A percentile compares a stretch with the other conserved stretches of the same genome.
Evolutionary conservation across 148 eudicot genomes (phyloP).

Genomic region (Linanthus parryae): DNA sequence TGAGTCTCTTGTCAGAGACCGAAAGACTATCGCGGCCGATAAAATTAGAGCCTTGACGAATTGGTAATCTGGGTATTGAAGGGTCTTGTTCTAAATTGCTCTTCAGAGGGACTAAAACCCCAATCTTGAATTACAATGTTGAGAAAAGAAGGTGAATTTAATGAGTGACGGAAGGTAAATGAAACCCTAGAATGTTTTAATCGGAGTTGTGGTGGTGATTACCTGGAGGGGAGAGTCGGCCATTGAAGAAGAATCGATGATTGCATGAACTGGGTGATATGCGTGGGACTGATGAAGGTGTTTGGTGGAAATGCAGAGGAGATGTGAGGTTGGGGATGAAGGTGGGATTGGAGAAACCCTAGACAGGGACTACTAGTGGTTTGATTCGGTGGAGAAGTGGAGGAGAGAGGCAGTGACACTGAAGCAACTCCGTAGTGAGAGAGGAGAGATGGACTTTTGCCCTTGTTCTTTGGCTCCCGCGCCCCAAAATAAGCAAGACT

Average conservation of each 20-base stretch:
- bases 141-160: not conserved
- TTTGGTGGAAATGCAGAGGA: too few relatives aligned
- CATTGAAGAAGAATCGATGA: conserved; percentile 10
- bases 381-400: too few relatives aligned
- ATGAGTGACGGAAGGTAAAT: not conserved
- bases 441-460: too few relatives aligned
- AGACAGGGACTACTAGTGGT: too few relatives aligned
- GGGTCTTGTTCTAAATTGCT: conserved; percentile 40
- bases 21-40: conserved; percentile 62
- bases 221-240: conserved; percentile 13
- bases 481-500: too few relatives aligned
- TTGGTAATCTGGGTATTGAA: conserved; percentile 41
- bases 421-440: too few relatives aligned
- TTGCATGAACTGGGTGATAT: too few relatives aligned
- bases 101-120: conserved; percentile 53
- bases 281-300: too few relatives aligned
- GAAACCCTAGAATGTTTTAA: not conserved
- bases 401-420: too few relatives aligned
- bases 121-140: conserved; percentile 30
- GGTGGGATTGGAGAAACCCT: too few relatives aligned
- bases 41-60: conserved; percentile 44
- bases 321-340: too few relatives aligned
- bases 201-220: not conserved
- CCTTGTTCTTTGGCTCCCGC: too few relatives aligned
- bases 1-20: conserved; percentile 64